Evolutionary conservation across 1,139 yeast species (phyloP), one percentile per base, ranked within the genome.

Genomic region (Candida gigantensis): DNA sequence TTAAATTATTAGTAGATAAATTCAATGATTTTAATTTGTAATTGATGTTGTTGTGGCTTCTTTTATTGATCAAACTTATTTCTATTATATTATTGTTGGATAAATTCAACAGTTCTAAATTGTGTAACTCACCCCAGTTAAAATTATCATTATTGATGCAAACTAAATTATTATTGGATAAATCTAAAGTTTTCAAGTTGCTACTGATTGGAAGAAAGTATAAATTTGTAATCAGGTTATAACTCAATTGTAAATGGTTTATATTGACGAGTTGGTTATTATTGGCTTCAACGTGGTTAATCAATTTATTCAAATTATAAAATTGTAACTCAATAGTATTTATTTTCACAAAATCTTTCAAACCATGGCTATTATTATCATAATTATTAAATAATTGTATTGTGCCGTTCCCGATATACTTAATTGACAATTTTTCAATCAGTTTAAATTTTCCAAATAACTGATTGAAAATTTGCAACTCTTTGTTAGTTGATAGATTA

Each of bases 81-180:
- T 31, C 27, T 32, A 47, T 43, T 19, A 56, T 39, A 19, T 51
- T 52, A 36, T 57, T 57, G 35, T 58, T 58, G 19, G 60, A 52
- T 7, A 58, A 37, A 36, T 58, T 48, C n/a, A 59, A 42, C 3
- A 24, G 23, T 30, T 36, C 32, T 19, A 59, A 43, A 8, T 43
- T 30, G 2, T 28, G 14, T 13, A 54, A 38, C 2, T 36, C 20
- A 2, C 43, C 30, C 35, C 57, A 44, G 9, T 46, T 36, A 12
- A 48, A 44, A 26, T 36, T 46, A 18, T 39, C 26, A 18, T 41
- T 39, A 20, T 34, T 41, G 1, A 51, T 12, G 10, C 28, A 35
- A 11, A 48, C 31, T 13, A 52, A 35, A 18, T 42, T 49, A 33
- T 62, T 62, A 39, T 60, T 58, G 5, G 65, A 55, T 14, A 60